A percentile compares a stretch with the other conserved stretches of the same genome.
Evolutionary conservation across 495 filamentous ascomycete genomes (phyloP).

Genomic region (Penicillium mononematosum): DNA sequence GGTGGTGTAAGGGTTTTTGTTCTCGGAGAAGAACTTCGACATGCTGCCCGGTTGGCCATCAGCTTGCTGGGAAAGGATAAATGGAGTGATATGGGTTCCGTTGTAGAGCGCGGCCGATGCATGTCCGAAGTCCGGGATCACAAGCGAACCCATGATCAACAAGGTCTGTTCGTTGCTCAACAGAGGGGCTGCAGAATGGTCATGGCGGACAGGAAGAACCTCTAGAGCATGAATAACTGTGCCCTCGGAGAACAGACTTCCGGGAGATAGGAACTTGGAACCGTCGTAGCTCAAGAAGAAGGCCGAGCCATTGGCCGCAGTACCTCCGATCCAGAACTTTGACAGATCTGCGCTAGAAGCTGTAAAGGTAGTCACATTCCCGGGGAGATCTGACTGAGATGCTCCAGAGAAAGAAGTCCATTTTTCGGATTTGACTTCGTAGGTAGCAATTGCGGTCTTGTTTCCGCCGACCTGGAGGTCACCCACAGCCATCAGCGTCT

Average conservation of each 20-base stretch:
- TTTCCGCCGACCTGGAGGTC: slow-evolving; percentile 67
- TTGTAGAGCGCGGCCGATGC: slow-evolving; percentile 88
- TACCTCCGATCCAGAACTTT: slow-evolving; percentile 78
- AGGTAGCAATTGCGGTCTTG: slow-evolving; percentile 67
- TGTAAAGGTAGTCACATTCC: slow-evolving; percentile 72
- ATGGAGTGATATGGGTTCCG: slow-evolving; percentile 73
- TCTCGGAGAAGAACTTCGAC: slow-evolving; percentile 73
- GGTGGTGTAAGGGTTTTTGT: slow-evolving; percentile 61
- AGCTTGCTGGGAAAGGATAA: slow-evolving; percentile 68
- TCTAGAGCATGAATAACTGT: slow-evolving; percentile 77
- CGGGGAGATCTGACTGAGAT: slow-evolving; percentile 59
- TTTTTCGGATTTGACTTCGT: slow-evolving; percentile 57
- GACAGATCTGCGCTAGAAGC: slow-evolving; percentile 64
- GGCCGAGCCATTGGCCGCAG: slow-evolving; percentile 59
- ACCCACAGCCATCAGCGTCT: slow-evolving; percentile 71
- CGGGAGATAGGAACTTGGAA: slow-evolving; percentile 56
- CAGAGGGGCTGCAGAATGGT: slow-evolving; percentile 64
- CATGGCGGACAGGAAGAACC: slow-evolving; percentile 64
- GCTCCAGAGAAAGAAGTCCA: slow-evolving; percentile 70
- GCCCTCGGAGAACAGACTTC: slow-evolving; percentile 55
- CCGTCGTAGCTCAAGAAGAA: slow-evolving; percentile 79
- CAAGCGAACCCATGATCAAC: slow-evolving; percentile 78
- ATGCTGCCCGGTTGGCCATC: slow-evolving; percentile 68
- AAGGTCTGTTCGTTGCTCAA: slow-evolving; percentile 66
- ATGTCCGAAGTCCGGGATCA: slow-evolving; percentile 71